Conservation (phyloP, 176 grass and related monocot species). For the Oryza meyeriana region DNA sequence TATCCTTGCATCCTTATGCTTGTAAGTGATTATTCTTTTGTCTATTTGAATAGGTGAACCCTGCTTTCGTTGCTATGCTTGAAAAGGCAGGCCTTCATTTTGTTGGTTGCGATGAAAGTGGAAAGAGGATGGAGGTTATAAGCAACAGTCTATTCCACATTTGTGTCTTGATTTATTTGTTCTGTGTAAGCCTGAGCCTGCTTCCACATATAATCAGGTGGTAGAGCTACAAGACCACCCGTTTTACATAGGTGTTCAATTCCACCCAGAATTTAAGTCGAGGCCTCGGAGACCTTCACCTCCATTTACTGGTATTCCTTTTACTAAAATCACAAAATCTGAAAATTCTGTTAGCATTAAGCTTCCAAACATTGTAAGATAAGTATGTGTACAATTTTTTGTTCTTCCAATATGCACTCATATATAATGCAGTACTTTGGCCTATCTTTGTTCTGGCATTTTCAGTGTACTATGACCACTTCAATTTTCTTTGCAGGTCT, state of each 20-base stretch:
- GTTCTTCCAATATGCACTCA: not conserved
- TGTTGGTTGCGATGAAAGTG: constrained; percentile 88
- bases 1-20: not conserved
- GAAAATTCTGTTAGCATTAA: not conserved
- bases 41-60: constrained; percentile 64
- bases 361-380: not conserved
- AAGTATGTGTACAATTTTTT: not conserved
- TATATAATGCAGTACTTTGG: not conserved
- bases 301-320: constrained; percentile 67
- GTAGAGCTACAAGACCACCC: constrained; percentile 77
- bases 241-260: constrained; percentile 90
- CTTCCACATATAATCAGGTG: constrained; percentile 49
- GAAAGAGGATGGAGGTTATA: constrained; percentile 91
- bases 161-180: not conserved
- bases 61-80: constrained; percentile 69
- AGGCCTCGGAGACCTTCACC: constrained; percentile 83
- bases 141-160: not conserved
- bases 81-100: constrained; percentile 75
- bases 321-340: not conserved
- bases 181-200: constrained; percentile 8
- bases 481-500: constrained; percentile 50
- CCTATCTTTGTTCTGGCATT: not conserved
- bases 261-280: constrained; percentile 95
- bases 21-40: constrained; percentile 13
- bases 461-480: not conserved